Evolutionary conservation across 352 stramenopile genomes (phyloP).

Genomic region (Phytophthora foliorum): DNA sequence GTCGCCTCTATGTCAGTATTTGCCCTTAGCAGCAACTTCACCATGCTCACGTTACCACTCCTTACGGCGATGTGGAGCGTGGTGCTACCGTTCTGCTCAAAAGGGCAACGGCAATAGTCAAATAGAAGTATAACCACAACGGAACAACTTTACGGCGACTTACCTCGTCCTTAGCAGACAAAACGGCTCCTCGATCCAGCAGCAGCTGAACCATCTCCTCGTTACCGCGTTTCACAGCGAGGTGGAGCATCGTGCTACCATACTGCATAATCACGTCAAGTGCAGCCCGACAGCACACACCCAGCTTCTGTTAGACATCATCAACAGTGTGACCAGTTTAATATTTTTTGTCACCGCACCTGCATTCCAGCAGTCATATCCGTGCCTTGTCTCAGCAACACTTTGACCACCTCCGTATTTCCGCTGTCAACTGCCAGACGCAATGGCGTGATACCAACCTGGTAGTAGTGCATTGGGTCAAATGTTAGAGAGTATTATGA

Average conservation of each 20-base stretch:
- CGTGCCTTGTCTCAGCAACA: neutral
- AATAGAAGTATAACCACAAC: neutral
- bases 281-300: neutral
- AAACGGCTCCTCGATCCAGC: constrained; percentile 61
- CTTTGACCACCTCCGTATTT: neutral
- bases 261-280: constrained; percentile 18
- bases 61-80: constrained; percentile 75
- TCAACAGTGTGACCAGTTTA: neutral
- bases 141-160: neutral
- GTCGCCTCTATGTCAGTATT: constrained; percentile 62
- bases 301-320: neutral
- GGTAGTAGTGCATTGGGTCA: neutral
- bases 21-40: constrained; percentile 63
- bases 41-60: constrained; percentile 65
- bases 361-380: neutral
- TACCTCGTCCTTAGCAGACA: constrained; percentile 3
- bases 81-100: constrained; percentile 68
- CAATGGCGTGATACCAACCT: constrained; percentile 1
- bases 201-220: constrained; percentile 68
- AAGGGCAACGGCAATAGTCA: neutral
- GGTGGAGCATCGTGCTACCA: constrained; percentile 66
- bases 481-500: neutral
- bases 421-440: constrained; percentile 7
- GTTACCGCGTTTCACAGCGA: constrained; percentile 74
- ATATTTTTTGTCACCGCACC: neutral